Evolutionary conservation across 192 early-diverging fungal species (phyloP).

Genomic region (Mycoemilia scoparia): DNA sequence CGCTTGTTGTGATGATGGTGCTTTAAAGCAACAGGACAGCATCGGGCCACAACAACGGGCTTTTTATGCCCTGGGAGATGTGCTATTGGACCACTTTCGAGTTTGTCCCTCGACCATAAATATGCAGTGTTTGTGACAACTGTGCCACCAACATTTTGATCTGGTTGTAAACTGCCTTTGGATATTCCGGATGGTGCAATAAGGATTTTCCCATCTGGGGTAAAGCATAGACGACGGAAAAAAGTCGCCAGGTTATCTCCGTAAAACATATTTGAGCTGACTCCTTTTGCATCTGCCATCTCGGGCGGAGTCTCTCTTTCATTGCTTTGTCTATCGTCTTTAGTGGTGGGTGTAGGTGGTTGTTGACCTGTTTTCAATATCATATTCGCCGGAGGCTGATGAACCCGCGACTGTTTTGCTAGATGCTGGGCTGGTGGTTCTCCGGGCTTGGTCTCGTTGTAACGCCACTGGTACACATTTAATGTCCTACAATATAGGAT

Average conservation of each 20-base stretch:
- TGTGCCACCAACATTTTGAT: constrained; percentile 2
- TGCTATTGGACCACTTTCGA: constrained; percentile 44
- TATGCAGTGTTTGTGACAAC: constrained; percentile 41
- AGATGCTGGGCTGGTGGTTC: too few relatives aligned
- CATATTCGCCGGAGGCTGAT: too few relatives aligned
- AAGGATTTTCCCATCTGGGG: constrained; percentile 73
- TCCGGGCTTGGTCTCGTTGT: constrained; percentile 1
- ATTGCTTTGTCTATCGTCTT: too few relatives aligned
- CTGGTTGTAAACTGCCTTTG: too few relatives aligned
- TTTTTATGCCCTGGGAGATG: constrained; percentile 50
- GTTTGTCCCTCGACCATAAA: constrained; percentile 41
- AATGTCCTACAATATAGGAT: too few relatives aligned
- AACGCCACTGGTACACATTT: constrained; percentile 22
- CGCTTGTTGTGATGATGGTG: not conserved
- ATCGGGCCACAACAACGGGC: constrained; percentile 62
- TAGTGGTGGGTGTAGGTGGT: too few relatives aligned
- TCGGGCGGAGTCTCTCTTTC: too few relatives aligned
- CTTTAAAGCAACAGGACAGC: constrained; percentile 25
- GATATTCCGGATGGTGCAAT: constrained; percentile 64
- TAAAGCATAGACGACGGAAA: constrained; percentile 71
- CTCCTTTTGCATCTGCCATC: constrained; percentile 2
- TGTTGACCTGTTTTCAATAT: too few relatives aligned
- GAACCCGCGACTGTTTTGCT: too few relatives aligned
- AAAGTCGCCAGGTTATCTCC: constrained; percentile 84
- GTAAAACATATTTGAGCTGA: constrained; percentile 38